Percentiles rank a stretch among this genome's conserved stretches.
Evolutionary conservation across 2,329 filamentous ascomycete species (phyloP).

Genomic region (Colletotrichum trifolii): DNA sequence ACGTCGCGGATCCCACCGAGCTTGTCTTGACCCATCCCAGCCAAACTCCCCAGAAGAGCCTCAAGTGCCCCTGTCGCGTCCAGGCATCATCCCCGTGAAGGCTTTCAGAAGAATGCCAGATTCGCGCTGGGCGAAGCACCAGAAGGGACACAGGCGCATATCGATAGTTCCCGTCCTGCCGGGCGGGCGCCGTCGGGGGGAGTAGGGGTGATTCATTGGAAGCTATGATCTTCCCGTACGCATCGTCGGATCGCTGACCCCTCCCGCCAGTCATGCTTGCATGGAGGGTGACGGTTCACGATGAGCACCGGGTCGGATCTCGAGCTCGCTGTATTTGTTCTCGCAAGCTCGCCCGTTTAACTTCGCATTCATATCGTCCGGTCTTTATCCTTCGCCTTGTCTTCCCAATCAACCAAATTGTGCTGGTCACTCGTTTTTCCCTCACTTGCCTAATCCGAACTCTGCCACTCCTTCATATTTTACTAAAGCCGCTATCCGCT

Average conservation of each 20-base stretch:
- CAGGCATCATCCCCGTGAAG: constrained; percentile 21
- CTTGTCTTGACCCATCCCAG: constrained; percentile 2
- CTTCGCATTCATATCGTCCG: constrained; percentile 1
- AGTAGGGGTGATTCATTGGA: not conserved
- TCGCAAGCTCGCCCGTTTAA: constrained; percentile 12
- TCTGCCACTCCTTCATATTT: constrained; percentile 3
- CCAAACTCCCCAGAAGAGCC: constrained; percentile 9
- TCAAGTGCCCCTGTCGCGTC: constrained; percentile 17
- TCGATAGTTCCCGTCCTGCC: constrained; percentile 17
- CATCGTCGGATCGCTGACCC: constrained; percentile 17
- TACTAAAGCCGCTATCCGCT: constrained; percentile 1
- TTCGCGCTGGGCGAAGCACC: not conserved
- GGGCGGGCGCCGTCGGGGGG: constrained; percentile 1
- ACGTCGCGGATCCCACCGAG: constrained; percentile 18
- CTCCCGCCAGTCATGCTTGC: not conserved
- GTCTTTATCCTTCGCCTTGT: constrained; percentile 7
- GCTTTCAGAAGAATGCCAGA: not conserved
- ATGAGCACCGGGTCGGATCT: not conserved
- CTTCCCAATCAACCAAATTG: constrained; percentile 11
- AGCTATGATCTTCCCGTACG: constrained; percentile 25
- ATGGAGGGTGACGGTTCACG: not conserved
- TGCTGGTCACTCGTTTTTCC: constrained; percentile 37
- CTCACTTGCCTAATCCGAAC: not conserved
- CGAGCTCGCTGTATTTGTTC: constrained; percentile 26
- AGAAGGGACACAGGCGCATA: not conserved